Base-by-base conservation (phyloP, 495 filamentous ascomycete species). In the Trichoderma orchidacearum region DNA sequence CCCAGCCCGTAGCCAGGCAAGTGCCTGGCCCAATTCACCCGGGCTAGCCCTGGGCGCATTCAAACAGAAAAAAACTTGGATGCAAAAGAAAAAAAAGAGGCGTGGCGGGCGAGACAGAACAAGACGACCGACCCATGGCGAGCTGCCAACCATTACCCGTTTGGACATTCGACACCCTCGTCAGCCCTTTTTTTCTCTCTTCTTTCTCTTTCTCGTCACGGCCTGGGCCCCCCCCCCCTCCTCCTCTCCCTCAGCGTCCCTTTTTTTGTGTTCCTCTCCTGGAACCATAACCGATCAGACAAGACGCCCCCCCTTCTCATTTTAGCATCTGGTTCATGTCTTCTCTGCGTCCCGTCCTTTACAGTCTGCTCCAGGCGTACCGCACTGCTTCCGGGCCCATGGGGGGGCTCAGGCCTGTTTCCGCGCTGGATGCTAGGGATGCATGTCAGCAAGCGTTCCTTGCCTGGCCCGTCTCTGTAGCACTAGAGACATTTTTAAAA, bases 401-500 rank as follows among this genome's bases (percentile, higher is more conserved):
- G n/a, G n/a, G n/a, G 12, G 32, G 32, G 5, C n/a, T 35, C 32
- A 13, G 41, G 13, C 41, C 13, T 48, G 41, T 18, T 17, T 48
- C 36, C 36, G 41, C 41, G 18, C 7, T 25, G 18, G 41, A 25
- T 48, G 41, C 41, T 48, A 48, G 41, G 41, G 41, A 48, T 48
- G 41, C 41, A 48, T 48, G 41, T 48, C 41, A 48, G 41, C 41
- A 48, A 48, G 41, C 41, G 41, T 48, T 48, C 41, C 41, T 48
- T 48, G 41, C 41, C 41, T 27, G 41, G 41, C 27, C 41, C 41
- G 41, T 18, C 41, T 11, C n/a, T n/a, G n/a, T n/a, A n/a, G n/a
- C n/a, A n/a, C n/a, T n/a, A n/a, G n/a, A n/a, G n/a, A n/a, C n/a
- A n/a, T n/a, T n/a, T n/a, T n/a, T n/a, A n/a, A n/a, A n/a, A n/a